Evolutionary conservation across 176 grass and related monocot genomes (phyloP), one percentile per base, ranked within the genome.

Genomic region (Triticum dicoccoides): DNA sequence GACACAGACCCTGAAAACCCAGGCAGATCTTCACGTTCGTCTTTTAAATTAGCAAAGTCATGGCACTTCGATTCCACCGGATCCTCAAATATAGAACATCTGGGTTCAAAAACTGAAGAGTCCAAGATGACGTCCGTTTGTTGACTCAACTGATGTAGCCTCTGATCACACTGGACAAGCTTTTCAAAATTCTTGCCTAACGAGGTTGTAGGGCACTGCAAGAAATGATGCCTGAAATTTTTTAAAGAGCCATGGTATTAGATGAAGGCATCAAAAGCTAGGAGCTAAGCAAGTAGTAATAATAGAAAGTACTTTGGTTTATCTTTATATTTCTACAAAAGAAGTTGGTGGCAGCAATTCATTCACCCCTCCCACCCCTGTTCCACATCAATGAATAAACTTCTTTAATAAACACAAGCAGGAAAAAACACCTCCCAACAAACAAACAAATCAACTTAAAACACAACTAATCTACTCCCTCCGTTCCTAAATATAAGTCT

Each of bases 181-280:
- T 99, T 99, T 80, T 99, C 97, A 85, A 97, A 94, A 65, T 99
- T 99, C 81, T 97, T 97, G 89, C 92, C 85, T 77, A 99, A 88
- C 77, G 87, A 89, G 75, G 85, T 85, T 34, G 90, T 89, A 83
- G 89, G 58, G 69, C 94, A 94, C 85, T 97, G 87, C 78, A 99
- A 64, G 87, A 91, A 92, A 95, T 99, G 97, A 44, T 77, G 82
- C 92, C 97, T 99, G 90, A 78, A 92, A 59, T 45, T 47, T 85
- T 69, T 80, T 11, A 15, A 84, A 78, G 9, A 71, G 13, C 59
- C 70, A 30, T 29, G 76, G 68, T 63, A 61, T 64, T 49, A 66
- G 54, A 81, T 17, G 49, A 39, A 81, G 38, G 8, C 7, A 41
- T 79, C n/a, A 74, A 33, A 80, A 33, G 54, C 11, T 65, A 59